phyloP scores from a whole-genome alignment of 1,139 yeast species.

The Geotrichum phurueaensis region DNA sequence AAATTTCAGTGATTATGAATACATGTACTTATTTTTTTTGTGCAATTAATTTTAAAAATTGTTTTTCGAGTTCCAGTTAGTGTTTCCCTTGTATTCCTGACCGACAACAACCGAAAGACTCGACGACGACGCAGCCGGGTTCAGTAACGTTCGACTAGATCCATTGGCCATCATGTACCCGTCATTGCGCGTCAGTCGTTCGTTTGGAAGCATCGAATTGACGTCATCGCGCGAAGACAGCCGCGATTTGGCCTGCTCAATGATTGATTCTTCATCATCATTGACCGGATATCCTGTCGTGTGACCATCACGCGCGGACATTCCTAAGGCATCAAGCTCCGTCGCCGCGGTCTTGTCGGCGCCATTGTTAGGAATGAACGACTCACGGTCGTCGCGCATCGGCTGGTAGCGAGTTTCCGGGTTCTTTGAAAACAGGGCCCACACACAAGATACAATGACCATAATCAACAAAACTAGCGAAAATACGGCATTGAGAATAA shows the following conservation, averaged over 20 bases:
- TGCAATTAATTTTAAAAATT: neutral
- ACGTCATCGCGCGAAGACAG: neutral
- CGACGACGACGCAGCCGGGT: neutral
- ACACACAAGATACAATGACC: constrained; percentile 78
- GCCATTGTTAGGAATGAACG: constrained; percentile 60
- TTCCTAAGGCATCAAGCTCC: constrained; percentile 84
- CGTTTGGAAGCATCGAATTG: neutral
- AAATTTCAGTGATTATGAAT: neutral
- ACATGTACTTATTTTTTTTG: neutral
- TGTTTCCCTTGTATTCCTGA: neutral
- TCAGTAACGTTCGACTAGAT: neutral
- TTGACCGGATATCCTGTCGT: neutral
- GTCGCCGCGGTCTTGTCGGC: constrained; percentile 49
- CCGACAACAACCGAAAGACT: neutral
- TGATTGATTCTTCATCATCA: constrained; percentile 11
- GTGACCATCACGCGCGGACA: constrained; percentile 61
- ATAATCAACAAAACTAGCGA: constrained; percentile 76
- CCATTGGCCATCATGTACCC: neutral
- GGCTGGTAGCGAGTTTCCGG: constrained; percentile 97
- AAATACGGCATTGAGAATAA: constrained; percentile 81
- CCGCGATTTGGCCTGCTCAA: neutral
- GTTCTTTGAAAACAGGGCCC: constrained; percentile 79
- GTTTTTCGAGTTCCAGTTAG: neutral
- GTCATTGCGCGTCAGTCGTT: neutral
- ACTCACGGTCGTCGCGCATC: constrained; percentile 92